Conservation (phyloP, 208 protist genomes). For the Herpetomonas samuelpessoai region DNA sequence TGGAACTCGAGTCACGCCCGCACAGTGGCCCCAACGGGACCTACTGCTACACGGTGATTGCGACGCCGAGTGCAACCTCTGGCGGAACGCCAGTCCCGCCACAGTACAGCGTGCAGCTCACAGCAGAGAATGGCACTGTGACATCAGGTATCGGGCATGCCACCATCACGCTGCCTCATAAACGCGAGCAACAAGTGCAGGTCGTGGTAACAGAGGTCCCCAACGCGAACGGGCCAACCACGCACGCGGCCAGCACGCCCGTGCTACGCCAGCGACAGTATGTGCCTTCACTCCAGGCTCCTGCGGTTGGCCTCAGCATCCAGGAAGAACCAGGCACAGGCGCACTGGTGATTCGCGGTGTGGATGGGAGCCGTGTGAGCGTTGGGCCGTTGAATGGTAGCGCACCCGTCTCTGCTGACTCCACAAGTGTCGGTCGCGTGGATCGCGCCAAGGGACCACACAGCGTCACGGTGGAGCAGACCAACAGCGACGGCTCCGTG, state of each 20-base stretch:
- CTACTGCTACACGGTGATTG: not conserved
- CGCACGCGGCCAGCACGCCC: conserved; percentile 26
- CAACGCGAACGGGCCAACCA: not conserved
- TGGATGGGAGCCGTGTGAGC: conserved; percentile 19
- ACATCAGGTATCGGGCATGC: conserved; percentile 36
- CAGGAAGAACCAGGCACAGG: conserved; percentile 20
- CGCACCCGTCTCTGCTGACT: conserved; percentile 13
- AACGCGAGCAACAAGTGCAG: conserved; percentile 41
- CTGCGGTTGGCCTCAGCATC: conserved; percentile 23
- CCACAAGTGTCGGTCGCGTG: conserved; percentile 11
- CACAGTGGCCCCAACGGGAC: conserved; percentile 8
- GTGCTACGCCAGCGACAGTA: conserved; percentile 53
- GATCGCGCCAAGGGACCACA: conserved; percentile 16
- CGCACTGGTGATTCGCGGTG: conserved; percentile 1
- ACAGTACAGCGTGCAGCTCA: conserved; percentile 48
- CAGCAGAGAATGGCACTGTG: conserved; percentile 47
- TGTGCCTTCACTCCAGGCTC: conserved; percentile 40
- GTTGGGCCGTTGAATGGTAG: conserved; percentile 15
- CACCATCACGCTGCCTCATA: conserved; percentile 40
- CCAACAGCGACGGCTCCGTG: conserved; percentile 28
- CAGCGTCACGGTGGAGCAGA: conserved; percentile 33
- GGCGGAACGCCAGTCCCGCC: not conserved
- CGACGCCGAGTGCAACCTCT: not conserved
- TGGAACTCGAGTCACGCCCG: conserved; percentile 54
- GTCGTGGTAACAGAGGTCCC: conserved; percentile 35